Evolutionary conservation across 1,139 yeast genomes (phyloP), one percentile per base, ranked within the genome.

Genomic region (Sugiyamaella neomexicana): DNA sequence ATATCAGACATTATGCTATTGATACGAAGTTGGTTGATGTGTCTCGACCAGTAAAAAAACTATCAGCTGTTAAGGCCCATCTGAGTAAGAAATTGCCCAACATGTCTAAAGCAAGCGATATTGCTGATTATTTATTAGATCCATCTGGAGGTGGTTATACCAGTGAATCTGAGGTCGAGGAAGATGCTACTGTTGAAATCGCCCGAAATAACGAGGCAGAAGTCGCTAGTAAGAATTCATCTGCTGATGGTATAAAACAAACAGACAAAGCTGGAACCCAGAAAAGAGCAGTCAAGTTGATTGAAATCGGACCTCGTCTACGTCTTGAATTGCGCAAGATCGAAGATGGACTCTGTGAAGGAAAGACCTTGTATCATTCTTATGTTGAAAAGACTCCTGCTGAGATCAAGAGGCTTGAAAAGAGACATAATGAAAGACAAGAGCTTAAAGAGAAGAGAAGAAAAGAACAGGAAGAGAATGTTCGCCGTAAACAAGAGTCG

Each of bases 221-320:
- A 34, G 55, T 7, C 1, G 67, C 40, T 20, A 46, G 25, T 12
- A 46, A 38, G 8, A 34, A 34, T 16, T 2, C 38, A 29, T 25
- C 50, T 5, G n/a, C 57, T 9, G 52, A 36, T 12, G 25, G 57
- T 13, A 44, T 53, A 12, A 51, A 38, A 7, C 13, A 17, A 16
- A 16, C 43, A 15, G 55, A 48, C 13, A 54, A 68, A 51, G 60
- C 62, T 48, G 57, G 75, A 55, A 71, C 79, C 34, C 82, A 84
- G 60, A 90, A 90, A 74, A 82, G 89, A 64, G 99, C 99, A 1
- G 89, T 95, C 62, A 90, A 90, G 68, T 77, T 95, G 57, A 88
- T 93, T 0, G 99, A 95, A 72, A 75, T 91, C 55, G 99, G 99
- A 0, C 99, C 99, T 37, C 80, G 99, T 62, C 72, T 95, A 71